Evolutionary conservation across 345 rosid species (phyloP), one percentile per base, ranked within the genome.

Genomic region (Arabidopsis arenosa): DNA sequence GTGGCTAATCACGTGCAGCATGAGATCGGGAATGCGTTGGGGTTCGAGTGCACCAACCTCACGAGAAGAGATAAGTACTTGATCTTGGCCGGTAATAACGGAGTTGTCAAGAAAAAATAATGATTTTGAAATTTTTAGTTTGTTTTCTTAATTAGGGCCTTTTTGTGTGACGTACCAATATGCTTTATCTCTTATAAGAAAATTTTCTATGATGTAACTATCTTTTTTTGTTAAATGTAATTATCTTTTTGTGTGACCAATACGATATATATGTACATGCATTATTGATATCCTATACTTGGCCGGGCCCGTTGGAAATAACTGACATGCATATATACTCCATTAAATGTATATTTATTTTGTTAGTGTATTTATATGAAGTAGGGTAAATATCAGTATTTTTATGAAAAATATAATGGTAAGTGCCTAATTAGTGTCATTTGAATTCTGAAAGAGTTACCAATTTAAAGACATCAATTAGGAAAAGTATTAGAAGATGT

Each of bases 11-110:
- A 66, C 66, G 86, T 82, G 63, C 89, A 87, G 68, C 28, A 66
- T 18, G 51, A 56, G 82, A 84, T 81, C 66, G 87, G 88, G 33
- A 67, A 69, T 30, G 83, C 86, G 59, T 80, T 84, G 70, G 84
- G 87, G 35, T 84, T 83, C 33, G 75, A 80, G 80, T 82, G 87
- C 58, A 89, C 92, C 7, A 70, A 60, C 71, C 84, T 87, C 74
- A 84, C 87, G 49, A 70, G 89, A 78, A 84, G 80, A 69, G 86
- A 87, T 73, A 85, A 87, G 67, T 87, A 87, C 78, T 55, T 53
- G 60, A 71, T 81, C 68, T 76, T 84, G 77, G 94, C 94, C 2
- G 86, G 90, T 15, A 86, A 83, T 43, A 75, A 82, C 2, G 89
- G 94, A 43, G 74, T 47, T 28, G 75, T 72, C 63, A 26, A 9